Evolutionary conservation across 495 filamentous ascomycete genomes (phyloP), one percentile per base, ranked within the genome.

Genomic region (Barbatosphaeria neglecta): DNA sequence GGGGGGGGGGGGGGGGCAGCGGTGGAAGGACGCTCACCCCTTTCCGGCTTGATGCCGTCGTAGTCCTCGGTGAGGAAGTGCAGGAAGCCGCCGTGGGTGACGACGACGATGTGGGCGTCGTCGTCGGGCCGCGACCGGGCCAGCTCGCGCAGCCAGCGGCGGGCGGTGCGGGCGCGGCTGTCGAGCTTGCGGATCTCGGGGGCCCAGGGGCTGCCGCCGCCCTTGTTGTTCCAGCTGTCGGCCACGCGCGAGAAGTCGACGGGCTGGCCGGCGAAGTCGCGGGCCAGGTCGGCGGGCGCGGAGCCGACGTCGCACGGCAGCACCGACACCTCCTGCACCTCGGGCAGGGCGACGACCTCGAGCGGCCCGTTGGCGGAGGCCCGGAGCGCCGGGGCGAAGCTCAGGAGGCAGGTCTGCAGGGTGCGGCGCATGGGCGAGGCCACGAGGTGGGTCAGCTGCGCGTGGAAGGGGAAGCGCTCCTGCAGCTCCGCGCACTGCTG

Each of bases 391-490:
- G 80, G 68, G 39, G 60, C 62, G 65, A 95, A 95, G 40, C 75
- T 76, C 42, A 80, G 64, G 9, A 95, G 72, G 5, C 83, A 79
- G 0, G 90, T 95, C 60, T 85, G 82, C 25, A 97, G 66, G 3
- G 90, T 93, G 45, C 90, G 82, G 19, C 82, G 81, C 41, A 95
- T 73, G 1, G 90, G 90, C 0, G 87, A 94, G 39, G 87, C 80
- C 16, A 90, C 76, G 2, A 95, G 71, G 43, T 89, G 73, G 6
- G 81, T 80, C 60, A 90, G 64, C 27, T 75, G 60, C 18, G 71
- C 62, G 54, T 82, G 78, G 58, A 68, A 53, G 10, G 85, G 84
- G 63, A 95, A 94, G 22, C 44, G 56, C 2, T 66, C 53, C 44
- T 66, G 58, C 22, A 96, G 80, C 4, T 66, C 58, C 4, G 56